phyloP scores from a whole-genome alignment of 352 stramenopile genomes.

The Phytophthora chlamydospora region DNA sequence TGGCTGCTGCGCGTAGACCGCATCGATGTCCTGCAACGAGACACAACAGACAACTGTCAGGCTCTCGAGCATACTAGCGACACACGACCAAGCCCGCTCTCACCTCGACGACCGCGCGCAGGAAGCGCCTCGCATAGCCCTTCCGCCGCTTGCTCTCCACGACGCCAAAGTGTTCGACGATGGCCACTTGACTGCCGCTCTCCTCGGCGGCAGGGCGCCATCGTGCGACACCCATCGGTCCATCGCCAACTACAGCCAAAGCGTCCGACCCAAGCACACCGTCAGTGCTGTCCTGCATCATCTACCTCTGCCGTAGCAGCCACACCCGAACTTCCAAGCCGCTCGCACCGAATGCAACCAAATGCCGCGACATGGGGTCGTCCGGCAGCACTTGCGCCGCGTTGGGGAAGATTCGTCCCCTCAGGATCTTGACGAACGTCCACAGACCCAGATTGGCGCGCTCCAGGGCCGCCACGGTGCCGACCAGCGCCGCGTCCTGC shows the following conservation, averaged over 20 bases:
- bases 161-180: conserved; percentile 70
- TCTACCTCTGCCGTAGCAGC: conserved; percentile 7
- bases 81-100: background rate
- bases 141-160: conserved; percentile 55
- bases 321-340: background rate
- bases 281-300: background rate
- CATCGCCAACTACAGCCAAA: conserved; percentile 60
- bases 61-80: background rate
- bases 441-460: conserved; percentile 43
- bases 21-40: conserved; percentile 55
- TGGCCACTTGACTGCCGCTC: conserved; percentile 44
- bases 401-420: conserved; percentile 49
- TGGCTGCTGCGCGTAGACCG: conserved; percentile 39
- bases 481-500: conserved; percentile 30
- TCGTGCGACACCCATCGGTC: conserved; percentile 59
- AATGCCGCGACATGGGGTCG: conserved; percentile 51
- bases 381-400: conserved; percentile 35
- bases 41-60: conserved; percentile 17
- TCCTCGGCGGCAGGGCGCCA: conserved; percentile 53
- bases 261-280: conserved; percentile 11
- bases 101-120: conserved; percentile 62
- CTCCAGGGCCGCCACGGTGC: conserved; percentile 28
- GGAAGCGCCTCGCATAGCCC: conserved; percentile 57
- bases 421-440: conserved; percentile 62
- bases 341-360: conserved; percentile 68